Base-by-base conservation (phyloP, 257 asterid species). In the Nyctanthes arbortristis region DNA sequence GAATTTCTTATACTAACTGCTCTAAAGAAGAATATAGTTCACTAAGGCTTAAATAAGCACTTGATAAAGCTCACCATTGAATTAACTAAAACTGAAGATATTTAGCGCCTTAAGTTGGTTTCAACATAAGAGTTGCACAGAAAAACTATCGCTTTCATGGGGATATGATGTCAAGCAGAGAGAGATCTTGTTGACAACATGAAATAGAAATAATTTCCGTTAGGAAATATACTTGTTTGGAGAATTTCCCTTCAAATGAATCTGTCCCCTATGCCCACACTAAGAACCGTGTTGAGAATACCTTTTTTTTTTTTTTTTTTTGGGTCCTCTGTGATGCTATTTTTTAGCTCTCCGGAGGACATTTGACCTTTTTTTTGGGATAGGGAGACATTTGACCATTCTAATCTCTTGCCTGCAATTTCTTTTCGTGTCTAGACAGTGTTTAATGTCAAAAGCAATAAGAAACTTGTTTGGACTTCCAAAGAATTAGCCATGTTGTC, bases 111-210 rank as follows among this genome's bases (percentile, higher is more conserved):
- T 16, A 47, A 39, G 22, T 12, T 52, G 7, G 1, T 1, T 30
- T 45, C 60, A 28, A 30, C 47, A 28, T 65, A 29, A 18, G 29
- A 30, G 47, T 45, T 37, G 11, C n/a, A 34, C 28, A 36, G 11
- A 37, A 57, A 33, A 66, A 61, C 34, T 20, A 39, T 40, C 35
- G 28, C 69, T 49, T 47, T 36, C 32, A 55, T 33, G 52, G 27
- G 13, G 22, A 56, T 45, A 36, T 55, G 25, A 34, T 24, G 14
- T 36, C 34, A 39, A 31, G 65, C 11, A 18, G 24, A 18, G 59
- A 16, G 40, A 27, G 43, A 63, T 40, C 36, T 28, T 29, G 65
- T 33, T 72, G 66, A 45, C 18, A 64, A 33, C 40, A 33, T 66
- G 32, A 16, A 29, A 16, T 62, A 52, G 30, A 62, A 4, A 54